Evolutionary conservation across 306 rosid species (phyloP).

Genomic region (Notholithocarpus densiflorus): DNA sequence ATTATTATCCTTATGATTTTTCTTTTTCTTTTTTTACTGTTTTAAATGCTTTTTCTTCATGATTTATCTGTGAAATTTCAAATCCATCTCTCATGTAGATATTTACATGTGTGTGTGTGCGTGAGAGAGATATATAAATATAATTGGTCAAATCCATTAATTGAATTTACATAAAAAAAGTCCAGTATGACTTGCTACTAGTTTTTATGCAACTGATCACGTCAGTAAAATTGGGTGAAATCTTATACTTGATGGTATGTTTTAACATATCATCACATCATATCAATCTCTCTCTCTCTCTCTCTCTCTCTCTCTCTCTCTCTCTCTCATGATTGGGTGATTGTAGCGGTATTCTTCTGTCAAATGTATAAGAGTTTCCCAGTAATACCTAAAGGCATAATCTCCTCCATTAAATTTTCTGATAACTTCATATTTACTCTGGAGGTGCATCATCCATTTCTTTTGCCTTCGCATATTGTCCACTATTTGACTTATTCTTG

Average conservation of each 20-base stretch:
- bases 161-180: not conserved
- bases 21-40: not conserved
- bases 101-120: not conserved
- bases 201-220: not conserved
- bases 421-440: not conserved
- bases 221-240: not conserved
- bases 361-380: not conserved
- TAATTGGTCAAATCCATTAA: not conserved
- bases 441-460: not conserved
- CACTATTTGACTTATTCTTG: constrained; percentile 17
- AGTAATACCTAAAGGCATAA: not conserved
- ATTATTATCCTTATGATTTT: not conserved
- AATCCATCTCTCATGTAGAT: not conserved
- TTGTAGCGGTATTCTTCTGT: not conserved
- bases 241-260: not conserved
- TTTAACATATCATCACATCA: not conserved
- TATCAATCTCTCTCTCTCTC: not conserved
- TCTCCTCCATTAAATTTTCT: not conserved
- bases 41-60: not conserved
- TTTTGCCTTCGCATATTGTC: not conserved
- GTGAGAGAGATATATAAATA: not conserved
- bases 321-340: not conserved
- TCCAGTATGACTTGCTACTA: not conserved
- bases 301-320: too few relatives aligned
- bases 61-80: too few relatives aligned